These are phyloP conservation scores for Trametes cinnabarina DNA, from an alignment of 768 basidiomycete genomes.

Conservation along the genomic window DNA sequence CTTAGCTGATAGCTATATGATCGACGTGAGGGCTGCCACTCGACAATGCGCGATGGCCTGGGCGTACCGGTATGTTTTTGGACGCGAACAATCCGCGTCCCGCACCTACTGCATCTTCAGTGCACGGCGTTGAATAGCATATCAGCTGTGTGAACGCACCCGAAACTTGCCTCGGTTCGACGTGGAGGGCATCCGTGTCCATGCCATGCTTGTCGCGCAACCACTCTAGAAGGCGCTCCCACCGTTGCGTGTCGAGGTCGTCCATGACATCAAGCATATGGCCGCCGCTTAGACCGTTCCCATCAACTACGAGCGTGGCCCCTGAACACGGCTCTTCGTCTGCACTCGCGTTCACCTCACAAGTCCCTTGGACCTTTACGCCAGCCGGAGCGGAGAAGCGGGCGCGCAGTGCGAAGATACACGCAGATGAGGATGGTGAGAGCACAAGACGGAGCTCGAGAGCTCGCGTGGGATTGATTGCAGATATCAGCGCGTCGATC, in stretches of 20 bases:
- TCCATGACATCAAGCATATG: conserved; percentile 10
- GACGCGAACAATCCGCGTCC: conserved; percentile 71
- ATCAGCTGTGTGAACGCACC: conserved; percentile 37
- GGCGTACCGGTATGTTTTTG: conserved; percentile 41
- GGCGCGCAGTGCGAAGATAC: background rate
- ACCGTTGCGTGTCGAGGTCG: conserved; percentile 19
- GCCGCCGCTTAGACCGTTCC: background rate
- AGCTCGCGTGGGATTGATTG: conserved; percentile 16
- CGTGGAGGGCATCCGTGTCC: conserved; percentile 40
- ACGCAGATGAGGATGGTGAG: conserved; percentile 16
- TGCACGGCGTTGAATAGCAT: background rate
- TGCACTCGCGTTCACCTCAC: background rate
- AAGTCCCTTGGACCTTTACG: background rate
- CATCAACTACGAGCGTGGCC: conserved; percentile 5
- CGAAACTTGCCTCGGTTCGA: conserved; percentile 51
- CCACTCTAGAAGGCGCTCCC: conserved; percentile 26
- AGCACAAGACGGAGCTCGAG: background rate
- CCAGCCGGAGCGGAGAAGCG: background rate
- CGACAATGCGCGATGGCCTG: background rate
- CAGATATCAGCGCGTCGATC: conserved; percentile 24
- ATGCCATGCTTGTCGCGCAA: conserved; percentile 25
- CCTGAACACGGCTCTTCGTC: background rate
- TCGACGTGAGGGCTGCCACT: too few relatives aligned
- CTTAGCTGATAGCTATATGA: conserved; percentile 46
- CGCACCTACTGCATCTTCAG: conserved; percentile 40